These are phyloP conservation scores for Colletotrichum agaves DNA, from an alignment of 2,329 filamentous ascomycete genomes.

Conservation along the genomic window DNA sequence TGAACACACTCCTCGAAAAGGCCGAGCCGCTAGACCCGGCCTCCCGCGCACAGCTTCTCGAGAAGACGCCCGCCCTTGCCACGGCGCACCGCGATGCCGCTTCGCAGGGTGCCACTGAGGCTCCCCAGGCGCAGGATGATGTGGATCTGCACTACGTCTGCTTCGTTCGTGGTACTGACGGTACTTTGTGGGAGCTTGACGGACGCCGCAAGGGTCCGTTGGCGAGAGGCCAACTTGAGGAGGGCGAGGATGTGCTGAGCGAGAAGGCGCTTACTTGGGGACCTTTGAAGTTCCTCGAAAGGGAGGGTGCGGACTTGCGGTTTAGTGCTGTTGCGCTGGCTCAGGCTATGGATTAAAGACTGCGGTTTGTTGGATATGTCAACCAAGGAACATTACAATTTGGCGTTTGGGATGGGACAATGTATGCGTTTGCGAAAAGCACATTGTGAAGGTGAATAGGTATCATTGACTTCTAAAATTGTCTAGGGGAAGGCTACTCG, in stretches of 20 bases:
- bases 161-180: constrained; percentile 81
- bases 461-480: neutral
- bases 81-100: constrained; percentile 83
- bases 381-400: neutral
- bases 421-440: neutral
- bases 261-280: constrained; percentile 80
- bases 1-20: constrained; percentile 73
- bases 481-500: constrained; percentile 18
- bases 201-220: constrained; percentile 68
- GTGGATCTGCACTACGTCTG: constrained; percentile 97
- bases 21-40: constrained; percentile 76
- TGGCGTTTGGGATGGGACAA: constrained; percentile 18
- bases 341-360: constrained; percentile 57
- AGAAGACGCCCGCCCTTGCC: constrained; percentile 80
- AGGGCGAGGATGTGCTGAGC: constrained; percentile 78
- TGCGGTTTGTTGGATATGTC: neutral
- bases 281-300: constrained; percentile 65
- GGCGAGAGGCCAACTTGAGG: constrained; percentile 63
- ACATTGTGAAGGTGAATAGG: neutral
- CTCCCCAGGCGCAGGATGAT: constrained; percentile 80
- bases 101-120: constrained; percentile 78
- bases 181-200: constrained; percentile 70
- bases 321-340: constrained; percentile 69
- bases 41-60: constrained; percentile 78
- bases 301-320: constrained; percentile 65